A percentile compares a stretch with the other conserved stretches of the same genome.
phyloP scores from a whole-genome alignment of 73 alveolate species.

The Paramecium sexaurelia region DNA sequence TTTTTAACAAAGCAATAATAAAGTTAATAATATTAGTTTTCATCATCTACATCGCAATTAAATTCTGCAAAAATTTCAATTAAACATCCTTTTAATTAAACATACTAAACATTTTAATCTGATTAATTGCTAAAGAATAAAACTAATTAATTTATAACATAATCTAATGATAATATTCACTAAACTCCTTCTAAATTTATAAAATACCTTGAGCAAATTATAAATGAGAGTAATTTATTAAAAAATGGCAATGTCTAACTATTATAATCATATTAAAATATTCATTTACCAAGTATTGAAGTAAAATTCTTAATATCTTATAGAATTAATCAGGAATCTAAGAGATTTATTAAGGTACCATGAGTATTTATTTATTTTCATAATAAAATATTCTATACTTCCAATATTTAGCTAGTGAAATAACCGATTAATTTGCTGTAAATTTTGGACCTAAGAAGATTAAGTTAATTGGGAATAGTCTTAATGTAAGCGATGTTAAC shows the following conservation, averaged over 20 bases:
- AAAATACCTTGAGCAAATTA: neutral
- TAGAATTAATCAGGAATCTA: neutral
- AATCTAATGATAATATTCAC: neutral
- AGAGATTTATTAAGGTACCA: constrained; percentile 27
- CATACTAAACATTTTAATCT: neutral
- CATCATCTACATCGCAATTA: neutral
- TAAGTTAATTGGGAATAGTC: neutral
- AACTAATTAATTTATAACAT: neutral
- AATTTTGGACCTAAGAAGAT: neutral
- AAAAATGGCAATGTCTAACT: neutral
- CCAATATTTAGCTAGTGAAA: constrained; percentile 39
- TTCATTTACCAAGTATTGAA: constrained; percentile 52
- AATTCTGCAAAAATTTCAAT: neutral
- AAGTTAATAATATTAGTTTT: neutral
- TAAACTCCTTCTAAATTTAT: neutral
- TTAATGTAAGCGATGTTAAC: constrained; percentile 20
- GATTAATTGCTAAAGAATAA: neutral
- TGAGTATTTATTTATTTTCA: constrained; percentile 20
- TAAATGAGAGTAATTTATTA: neutral
- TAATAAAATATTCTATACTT: constrained; percentile 26
- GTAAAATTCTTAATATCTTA: neutral
- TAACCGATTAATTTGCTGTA: constrained; percentile 6
- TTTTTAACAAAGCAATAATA: neutral
- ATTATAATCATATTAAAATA: constrained; percentile 8
- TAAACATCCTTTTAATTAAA: neutral